These are phyloP conservation scores for Polyplosphaeria fusca DNA, from an alignment of 495 filamentous ascomycete genomes.

Conservation along the genomic window DNA sequence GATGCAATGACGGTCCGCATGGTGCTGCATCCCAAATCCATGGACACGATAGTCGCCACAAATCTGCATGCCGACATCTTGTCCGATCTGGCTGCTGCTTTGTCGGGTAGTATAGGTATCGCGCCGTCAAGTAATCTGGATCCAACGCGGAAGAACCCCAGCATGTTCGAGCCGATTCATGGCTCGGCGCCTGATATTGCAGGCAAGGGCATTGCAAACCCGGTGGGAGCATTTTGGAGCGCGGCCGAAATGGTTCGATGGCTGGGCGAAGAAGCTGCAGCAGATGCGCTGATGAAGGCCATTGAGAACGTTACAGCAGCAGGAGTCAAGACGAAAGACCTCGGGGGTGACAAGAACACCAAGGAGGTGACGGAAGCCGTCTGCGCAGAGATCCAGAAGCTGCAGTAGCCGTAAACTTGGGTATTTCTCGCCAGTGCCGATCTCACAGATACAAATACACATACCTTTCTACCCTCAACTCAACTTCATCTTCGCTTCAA, in stretches of 20 bases:
- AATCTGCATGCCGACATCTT: slow-evolving; percentile 46
- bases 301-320: slow-evolving; percentile 60
- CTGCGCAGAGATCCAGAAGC: slow-evolving; percentile 53
- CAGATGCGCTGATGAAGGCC: slow-evolving; percentile 53
- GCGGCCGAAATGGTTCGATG: slow-evolving; percentile 66
- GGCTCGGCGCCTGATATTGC: slow-evolving; percentile 70
- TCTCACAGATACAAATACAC: not conserved
- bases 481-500: not conserved
- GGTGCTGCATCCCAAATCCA: slow-evolving; percentile 39
- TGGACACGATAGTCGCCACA: slow-evolving; percentile 46
- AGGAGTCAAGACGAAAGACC: slow-evolving; percentile 59
- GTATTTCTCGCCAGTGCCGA: no score
- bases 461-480: not conserved
- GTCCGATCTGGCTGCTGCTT: slow-evolving; percentile 49
- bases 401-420: not conserved
- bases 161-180: slow-evolving; percentile 68
- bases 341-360: slow-evolving; percentile 55
- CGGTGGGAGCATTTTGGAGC: slow-evolving; percentile 68
- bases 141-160: slow-evolving; percentile 57
- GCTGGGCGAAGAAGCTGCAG: slow-evolving; percentile 57
- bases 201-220: slow-evolving; percentile 69
- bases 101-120: slow-evolving; percentile 43
- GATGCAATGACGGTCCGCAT: slow-evolving; percentile 47
- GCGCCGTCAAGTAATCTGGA: slow-evolving; percentile 62
- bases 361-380: slow-evolving; percentile 61